These are phyloP conservation scores for Leccinum boreale DNA, from an alignment of 768 basidiomycete species.

Conservation along the genomic window DNA sequence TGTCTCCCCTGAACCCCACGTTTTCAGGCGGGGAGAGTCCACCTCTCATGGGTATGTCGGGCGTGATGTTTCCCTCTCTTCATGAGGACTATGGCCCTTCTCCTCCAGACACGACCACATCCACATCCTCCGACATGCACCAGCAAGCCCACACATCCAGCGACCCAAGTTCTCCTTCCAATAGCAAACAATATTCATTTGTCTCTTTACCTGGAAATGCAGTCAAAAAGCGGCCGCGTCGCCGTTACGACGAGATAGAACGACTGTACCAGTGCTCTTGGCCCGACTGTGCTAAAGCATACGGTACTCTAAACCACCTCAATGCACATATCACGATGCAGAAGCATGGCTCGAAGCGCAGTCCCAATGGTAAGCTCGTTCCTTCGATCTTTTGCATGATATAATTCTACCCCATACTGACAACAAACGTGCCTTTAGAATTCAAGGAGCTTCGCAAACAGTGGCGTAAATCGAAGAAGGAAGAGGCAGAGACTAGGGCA, in stretches of 20 bases:
- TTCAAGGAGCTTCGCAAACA: constrained; percentile 97
- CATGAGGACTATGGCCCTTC: constrained; percentile 56
- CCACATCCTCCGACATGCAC: constrained; percentile 42
- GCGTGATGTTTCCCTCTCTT: constrained; percentile 42
- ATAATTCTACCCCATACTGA: constrained; percentile 7
- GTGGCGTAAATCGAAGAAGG: constrained; percentile 94
- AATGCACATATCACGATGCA: constrained; percentile 99
- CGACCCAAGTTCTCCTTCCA: constrained; percentile 34
- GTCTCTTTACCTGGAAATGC: constrained; percentile 78
- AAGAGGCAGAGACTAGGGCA: constrained; percentile 37
- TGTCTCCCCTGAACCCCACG: constrained; percentile 53
- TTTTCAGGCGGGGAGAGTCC: constrained; percentile 44
- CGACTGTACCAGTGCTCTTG: constrained; percentile 87
- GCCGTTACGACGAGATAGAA: constrained; percentile 94
- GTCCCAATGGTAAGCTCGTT: constrained; percentile 71
- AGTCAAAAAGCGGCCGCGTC: constrained; percentile 79
- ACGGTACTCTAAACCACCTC: constrained; percentile 94
- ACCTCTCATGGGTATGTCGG: constrained; percentile 31
- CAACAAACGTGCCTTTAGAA: constrained; percentile 46
- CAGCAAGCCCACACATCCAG: constrained; percentile 17
- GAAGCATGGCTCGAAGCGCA: constrained; percentile 87
- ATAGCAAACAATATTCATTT: constrained; percentile 76
- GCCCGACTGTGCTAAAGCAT: constrained; percentile 75
- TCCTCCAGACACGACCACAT: constrained; percentile 60
- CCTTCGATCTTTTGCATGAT: background rate